Base-by-base conservation (phyloP, 208 protist genomes). In the Tritrichomonas foetus region DNA sequence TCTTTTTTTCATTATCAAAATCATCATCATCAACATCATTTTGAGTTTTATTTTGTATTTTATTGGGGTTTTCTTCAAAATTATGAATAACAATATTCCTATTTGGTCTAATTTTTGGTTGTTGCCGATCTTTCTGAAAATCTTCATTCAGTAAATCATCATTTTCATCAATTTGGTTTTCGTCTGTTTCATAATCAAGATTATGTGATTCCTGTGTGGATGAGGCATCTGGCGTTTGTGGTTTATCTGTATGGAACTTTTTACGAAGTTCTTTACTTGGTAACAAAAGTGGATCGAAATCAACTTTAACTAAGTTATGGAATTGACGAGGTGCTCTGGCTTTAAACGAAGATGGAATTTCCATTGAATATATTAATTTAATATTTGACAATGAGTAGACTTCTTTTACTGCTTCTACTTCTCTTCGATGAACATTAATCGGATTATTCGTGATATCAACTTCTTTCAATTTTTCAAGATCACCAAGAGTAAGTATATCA, bases 401-500 rank as follows among this genome's bases (percentile, higher is more conserved):
- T 57, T 53, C 11, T 39, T 36, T 25, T 33, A 33, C 47, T 27
- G 39, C 25, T 44, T 44, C 16, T 1, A 89, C 1, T 53, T 89
- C n/a, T 30, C 57, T 89, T 20, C n/a, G 41, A 57, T 36, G 47
- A 57, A 89, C 20, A 57, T 44, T 20, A 39, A 89, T n/a, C 2
- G 78, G 78, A 50, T 89, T 89, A 89, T 57, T 36, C 13, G 13
- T 41, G 57, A 89, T 89, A 89, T 61, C 39, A 39, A 89, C 78
- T 33, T 89, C 78, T 53, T 89, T 49, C 0, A 89, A 20, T 8
- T n/a, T 22, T 8, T 89, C 78, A 39, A 89, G 27, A 57, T 89
- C 78, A 39, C 27, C 47, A n/a, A 89, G 47, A 20, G 78, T 57
- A 39, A 47, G 53, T 57, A 89, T 57, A 36, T 89, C 78, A 57